A percentile compares a stretch with the other conserved stretches of the same genome.
Evolutionary conservation across 2,329 filamentous ascomycete genomes (phyloP).

Genomic region (Fusarium circinatum): DNA sequence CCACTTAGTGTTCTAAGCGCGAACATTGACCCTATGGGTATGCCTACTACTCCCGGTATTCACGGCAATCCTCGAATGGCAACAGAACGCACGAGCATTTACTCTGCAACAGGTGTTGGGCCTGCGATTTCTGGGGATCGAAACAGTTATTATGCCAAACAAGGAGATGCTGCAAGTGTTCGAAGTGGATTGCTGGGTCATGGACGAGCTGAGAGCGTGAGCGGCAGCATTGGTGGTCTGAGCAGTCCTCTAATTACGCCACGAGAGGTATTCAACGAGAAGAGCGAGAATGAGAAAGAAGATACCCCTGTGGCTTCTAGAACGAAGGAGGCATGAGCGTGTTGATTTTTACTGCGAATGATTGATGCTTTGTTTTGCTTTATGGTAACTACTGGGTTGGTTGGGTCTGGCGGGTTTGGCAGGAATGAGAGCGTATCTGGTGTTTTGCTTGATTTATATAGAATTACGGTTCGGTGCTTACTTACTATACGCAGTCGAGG

Average conservation of each 20-base stretch:
- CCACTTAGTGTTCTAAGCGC: conserved; percentile 82
- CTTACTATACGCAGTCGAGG: conserved; percentile 31
- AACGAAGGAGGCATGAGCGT: conserved; percentile 32
- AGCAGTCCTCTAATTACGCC: conserved; percentile 72
- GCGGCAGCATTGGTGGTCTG: conserved; percentile 74
- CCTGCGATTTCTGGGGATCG: conserved; percentile 77
- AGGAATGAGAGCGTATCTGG: conserved; percentile 26
- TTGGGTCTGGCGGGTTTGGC: conserved; percentile 25
- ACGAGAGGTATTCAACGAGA: conserved; percentile 55
- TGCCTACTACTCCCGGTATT: conserved; percentile 60
- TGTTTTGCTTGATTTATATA: conserved; percentile 33
- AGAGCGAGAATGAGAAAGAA: conserved; percentile 42
- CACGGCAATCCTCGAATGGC: conserved; percentile 59
- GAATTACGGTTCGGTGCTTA: conserved; percentile 35
- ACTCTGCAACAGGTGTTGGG: conserved; percentile 76
- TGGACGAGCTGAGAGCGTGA: conserved; percentile 82
- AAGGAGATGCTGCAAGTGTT: conserved; percentile 78
- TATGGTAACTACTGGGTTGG: conserved; percentile 12
- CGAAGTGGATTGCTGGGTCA: conserved; percentile 83
- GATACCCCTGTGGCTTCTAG: conserved; percentile 27
- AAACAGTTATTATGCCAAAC: conserved; percentile 81
- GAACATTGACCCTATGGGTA: conserved; percentile 66
- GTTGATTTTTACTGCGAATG: conserved; percentile 24
- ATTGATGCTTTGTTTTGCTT: conserved; percentile 31
- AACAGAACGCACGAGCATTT: conserved; percentile 80